Base-by-base conservation (phyloP, 1,284 basidiomycete genomes). In the Cystobasidium pallidum region DNA sequence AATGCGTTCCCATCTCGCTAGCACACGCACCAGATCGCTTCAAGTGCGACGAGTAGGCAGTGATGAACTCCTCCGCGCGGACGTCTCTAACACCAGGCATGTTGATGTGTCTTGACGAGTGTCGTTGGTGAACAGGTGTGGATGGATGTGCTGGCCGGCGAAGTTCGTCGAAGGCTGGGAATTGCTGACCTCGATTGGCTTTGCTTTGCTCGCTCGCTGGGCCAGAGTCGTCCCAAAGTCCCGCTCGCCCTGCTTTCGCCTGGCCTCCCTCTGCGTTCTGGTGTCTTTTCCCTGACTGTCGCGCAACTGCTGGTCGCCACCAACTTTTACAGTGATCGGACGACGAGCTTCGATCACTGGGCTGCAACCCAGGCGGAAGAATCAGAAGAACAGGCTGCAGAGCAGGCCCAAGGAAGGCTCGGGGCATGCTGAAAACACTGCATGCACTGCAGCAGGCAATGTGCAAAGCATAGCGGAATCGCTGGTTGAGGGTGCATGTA, bases 41-140 rank as follows among this genome's bases (percentile, higher is more conserved):
- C 81, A 95, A 86, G 85, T 95, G 94, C 80, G 90, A 91, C 79
- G 92, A 85, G 84, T 96, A 96, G 80, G 93, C 93, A 76, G 86
- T 80, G 83, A 95, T 94, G 86, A 94, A 95, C 77, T 87, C 88
- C 77, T 93, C 91, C 81, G 94, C 90, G 83, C 80, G 78, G 76
- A 82, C 80, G 78, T 83, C 82, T 74, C 79, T 77, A 74, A 82
- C 81, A 45, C 68, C 68, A 26, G 66, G 72, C 62, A 63, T 67
- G 30, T 34, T 66, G 54, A 21, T 45, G 15, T 17, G 41, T 51
- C 15, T 58, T 61, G 58, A 61, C n/a, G 34, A 8, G 43, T 19
- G 6, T 6, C 36, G 36, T 57, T 30, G 19, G 58, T 61, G 36
- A 3, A 11, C 19, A 24, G 19, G 7, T 8, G 58, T 26, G 58